Percentiles rank a stretch among this genome's conserved stretches.
phyloP scores from a whole-genome alignment of 2,329 filamentous ascomycete genomes.

The Sclerotinia sclerotiorum region DNA sequence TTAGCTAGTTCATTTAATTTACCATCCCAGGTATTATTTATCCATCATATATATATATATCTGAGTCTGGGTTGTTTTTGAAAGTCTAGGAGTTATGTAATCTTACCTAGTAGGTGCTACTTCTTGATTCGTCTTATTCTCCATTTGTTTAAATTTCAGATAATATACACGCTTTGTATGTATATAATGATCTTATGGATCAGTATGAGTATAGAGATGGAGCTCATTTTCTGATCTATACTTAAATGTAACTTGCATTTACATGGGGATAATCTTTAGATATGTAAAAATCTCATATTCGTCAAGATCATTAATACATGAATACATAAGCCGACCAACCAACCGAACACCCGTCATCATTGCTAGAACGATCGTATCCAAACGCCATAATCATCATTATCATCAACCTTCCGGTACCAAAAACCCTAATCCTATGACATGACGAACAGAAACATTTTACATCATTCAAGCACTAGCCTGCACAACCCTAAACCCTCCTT shows the following conservation, averaged over 20 bases:
- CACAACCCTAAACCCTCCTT: slow-evolving; percentile 74
- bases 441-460: not conserved
- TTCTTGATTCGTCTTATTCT: too few species aligned
- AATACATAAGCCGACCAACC: not conserved
- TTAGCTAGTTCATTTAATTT: too few species aligned
- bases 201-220: not conserved
- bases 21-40: too few species aligned
- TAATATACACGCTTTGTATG: not conserved
- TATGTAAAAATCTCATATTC: not conserved
- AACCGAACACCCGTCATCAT: slow-evolving; percentile 12
- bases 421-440: not conserved
- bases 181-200: not conserved
- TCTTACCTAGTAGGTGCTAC: too few species aligned
- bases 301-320: slow-evolving; percentile 19
- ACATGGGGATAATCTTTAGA: too few species aligned
- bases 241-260: not conserved
- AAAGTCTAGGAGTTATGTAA: too few species aligned
- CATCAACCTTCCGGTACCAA: slow-evolving; percentile 4
- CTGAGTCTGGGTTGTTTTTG: too few species aligned
- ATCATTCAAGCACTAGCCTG: slow-evolving; percentile 52
- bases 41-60: too few species aligned
- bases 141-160: not conserved
- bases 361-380: not conserved
- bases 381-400: slow-evolving; percentile 15
- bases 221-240: not conserved